These are phyloP conservation scores for Pleurotus eryngii DNA, from an alignment of 768 basidiomycete species.

Conservation along the genomic window DNA sequence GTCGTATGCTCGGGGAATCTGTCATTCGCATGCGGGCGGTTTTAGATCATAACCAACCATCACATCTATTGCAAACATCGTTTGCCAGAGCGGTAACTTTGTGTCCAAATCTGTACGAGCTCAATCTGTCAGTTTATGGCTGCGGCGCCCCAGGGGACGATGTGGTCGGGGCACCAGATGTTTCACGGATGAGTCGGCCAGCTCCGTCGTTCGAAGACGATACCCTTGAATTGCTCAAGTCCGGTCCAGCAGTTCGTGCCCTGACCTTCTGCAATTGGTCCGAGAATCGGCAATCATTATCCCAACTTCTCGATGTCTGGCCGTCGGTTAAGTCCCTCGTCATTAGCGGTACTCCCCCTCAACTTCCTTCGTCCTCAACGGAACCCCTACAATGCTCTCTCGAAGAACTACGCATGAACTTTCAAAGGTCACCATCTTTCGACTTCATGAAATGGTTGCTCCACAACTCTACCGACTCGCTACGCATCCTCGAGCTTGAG, in stretches of 20 bases:
- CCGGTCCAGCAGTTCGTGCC: conserved; percentile 50
- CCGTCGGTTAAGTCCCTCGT: conserved; percentile 53
- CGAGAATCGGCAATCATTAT: conserved; percentile 50
- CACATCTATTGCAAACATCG: conserved; percentile 47
- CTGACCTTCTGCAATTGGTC: conserved; percentile 74
- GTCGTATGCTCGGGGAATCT: conserved; percentile 47
- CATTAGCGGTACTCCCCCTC: conserved; percentile 57
- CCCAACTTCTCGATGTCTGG: conserved; percentile 65
- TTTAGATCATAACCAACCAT: conserved; percentile 68
- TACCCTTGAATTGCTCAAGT: conserved; percentile 48
- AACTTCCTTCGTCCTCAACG: conserved; percentile 38
- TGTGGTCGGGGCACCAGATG: conserved; percentile 43
- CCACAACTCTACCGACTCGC: conserved; percentile 46
- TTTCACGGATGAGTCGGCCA: conserved; percentile 43
- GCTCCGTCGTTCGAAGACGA: conserved; percentile 53
- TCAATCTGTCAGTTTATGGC: conserved; percentile 60
- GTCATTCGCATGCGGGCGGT: conserved; percentile 53
- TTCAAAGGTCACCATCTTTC: conserved; percentile 57
- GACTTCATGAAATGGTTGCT: conserved; percentile 73
- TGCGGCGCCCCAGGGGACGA: conserved; percentile 48
- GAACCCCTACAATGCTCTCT: conserved; percentile 47
- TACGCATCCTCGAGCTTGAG: conserved; percentile 54
- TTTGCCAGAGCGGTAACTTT: conserved; percentile 56
- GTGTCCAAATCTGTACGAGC: conserved; percentile 57
- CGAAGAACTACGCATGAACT: conserved; percentile 57